These are phyloP conservation scores for Straminergon stramineum DNA, from an alignment of 225 moss, liverwort and hornwort species.

Conservation along the genomic window DNA sequence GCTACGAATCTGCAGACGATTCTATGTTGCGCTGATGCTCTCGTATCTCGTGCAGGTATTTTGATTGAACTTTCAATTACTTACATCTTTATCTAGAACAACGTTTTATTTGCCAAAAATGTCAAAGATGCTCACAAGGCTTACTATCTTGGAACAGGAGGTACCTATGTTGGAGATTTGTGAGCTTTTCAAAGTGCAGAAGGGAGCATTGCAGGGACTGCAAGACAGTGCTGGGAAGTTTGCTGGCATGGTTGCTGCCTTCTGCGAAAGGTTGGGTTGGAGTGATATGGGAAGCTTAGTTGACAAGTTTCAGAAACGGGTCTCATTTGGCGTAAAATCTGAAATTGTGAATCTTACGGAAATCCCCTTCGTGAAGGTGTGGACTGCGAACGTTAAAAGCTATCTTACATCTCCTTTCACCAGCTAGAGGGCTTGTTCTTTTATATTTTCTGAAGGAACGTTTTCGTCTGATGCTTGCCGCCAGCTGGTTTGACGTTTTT, in stretches of 20 bases:
- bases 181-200: slow-evolving; percentile 74
- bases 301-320: slow-evolving; percentile 87
- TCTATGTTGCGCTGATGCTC: slow-evolving; percentile 90
- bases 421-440: not conserved
- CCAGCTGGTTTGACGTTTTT: not conserved
- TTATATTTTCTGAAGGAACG: not conserved
- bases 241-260: slow-evolving; percentile 93
- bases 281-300: slow-evolving; percentile 79
- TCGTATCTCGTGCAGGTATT: slow-evolving; percentile 88
- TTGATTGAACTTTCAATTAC: not conserved
- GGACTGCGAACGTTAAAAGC: not conserved
- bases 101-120: not conserved
- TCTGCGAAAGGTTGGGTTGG: slow-evolving; percentile 96
- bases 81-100: not conserved
- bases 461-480: not conserved
- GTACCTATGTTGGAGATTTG: slow-evolving; percentile 85
- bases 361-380: slow-evolving; percentile 90
- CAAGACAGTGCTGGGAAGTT: slow-evolving; percentile 98
- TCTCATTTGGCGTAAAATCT: slow-evolving; percentile 91
- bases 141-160: slow-evolving; percentile 47
- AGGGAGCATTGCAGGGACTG: slow-evolving; percentile 84
- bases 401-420: not conserved
- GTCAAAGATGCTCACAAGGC: not conserved
- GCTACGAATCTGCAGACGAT: slow-evolving; percentile 78
- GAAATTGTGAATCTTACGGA: slow-evolving; percentile 95